Percentiles rank a stretch among this genome's conserved stretches.
Conservation (phyloP, 1,139 yeast species). For the Geotrichum phurueaensis region DNA sequence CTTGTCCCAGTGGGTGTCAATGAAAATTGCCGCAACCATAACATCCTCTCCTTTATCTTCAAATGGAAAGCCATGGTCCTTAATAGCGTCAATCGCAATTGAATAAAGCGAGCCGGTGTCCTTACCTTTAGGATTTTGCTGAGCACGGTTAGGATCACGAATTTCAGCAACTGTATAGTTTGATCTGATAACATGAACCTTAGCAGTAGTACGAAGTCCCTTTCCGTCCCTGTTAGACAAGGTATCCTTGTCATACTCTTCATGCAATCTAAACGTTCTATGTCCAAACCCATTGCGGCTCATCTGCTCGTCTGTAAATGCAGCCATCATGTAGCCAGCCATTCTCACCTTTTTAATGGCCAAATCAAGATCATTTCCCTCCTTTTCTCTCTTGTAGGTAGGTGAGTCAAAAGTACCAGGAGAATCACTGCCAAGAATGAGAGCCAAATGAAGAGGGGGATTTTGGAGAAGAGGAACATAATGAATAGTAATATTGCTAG, state of each 20-base stretch:
- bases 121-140: constrained; percentile 70
- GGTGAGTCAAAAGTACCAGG: constrained; percentile 71
- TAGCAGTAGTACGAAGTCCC: constrained; percentile 55
- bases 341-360: constrained; percentile 74
- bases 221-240: constrained; percentile 41
- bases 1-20: constrained; percentile 82
- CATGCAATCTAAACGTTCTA: constrained; percentile 71
- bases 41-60: constrained; percentile 45
- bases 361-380: constrained; percentile 64
- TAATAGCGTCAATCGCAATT: constrained; percentile 71
- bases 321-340: constrained; percentile 88
- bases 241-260: constrained; percentile 53
- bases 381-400: constrained; percentile 45
- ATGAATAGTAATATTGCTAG: constrained; percentile 34
- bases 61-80: constrained; percentile 46
- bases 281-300: constrained; percentile 70
- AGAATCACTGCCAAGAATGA: constrained; percentile 74
- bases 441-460: constrained; percentile 76
- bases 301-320: constrained; percentile 92
- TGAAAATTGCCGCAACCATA: constrained; percentile 77
- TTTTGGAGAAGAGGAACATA: constrained; percentile 59
- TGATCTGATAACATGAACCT: constrained; percentile 67
- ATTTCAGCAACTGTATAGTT: constrained; percentile 64
- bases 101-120: constrained; percentile 71
- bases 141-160: constrained; percentile 75